Percentiles rank a stretch among this genome's conserved stretches.
Conservation (phyloP, 2,329 filamentous ascomycete genomes). For the Fusarium anthophilum region DNA sequence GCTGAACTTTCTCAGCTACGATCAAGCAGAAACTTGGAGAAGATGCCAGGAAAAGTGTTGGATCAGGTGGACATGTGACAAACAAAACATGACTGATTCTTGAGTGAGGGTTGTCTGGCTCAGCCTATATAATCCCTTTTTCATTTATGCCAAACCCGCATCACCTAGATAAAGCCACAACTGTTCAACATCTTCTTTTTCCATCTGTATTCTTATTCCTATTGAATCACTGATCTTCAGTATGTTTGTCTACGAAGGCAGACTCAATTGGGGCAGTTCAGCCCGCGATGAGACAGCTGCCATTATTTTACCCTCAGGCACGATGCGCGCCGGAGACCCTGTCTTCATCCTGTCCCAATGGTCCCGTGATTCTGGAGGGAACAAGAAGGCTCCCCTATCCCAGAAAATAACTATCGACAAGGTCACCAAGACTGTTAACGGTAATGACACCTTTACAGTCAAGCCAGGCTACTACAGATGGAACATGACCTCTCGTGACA, state of each 20-base stretch:
- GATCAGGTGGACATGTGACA: background rate
- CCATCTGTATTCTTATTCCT: no score
- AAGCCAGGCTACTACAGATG: slow-evolving; percentile 5
- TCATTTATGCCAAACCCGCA: no score
- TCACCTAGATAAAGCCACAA: background rate
- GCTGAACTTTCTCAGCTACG: background rate
- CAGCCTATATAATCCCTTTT: background rate
- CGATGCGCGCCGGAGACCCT: slow-evolving; percentile 20
- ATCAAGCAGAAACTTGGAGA: background rate
- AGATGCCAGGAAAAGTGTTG: fast-evolving
- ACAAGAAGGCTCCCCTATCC: slow-evolving; percentile 24
- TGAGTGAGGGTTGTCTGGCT: background rate
- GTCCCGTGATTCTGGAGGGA: background rate
- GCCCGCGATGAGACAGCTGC: slow-evolving; percentile 25
- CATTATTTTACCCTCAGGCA: slow-evolving; percentile 19
- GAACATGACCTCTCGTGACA: slow-evolving; percentile 7
- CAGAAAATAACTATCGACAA: slow-evolving; percentile 13
- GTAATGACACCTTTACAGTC: slow-evolving; percentile 14
- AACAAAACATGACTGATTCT: no score
- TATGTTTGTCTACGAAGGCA: slow-evolving; percentile 33
- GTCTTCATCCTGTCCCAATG: slow-evolving; percentile 31
- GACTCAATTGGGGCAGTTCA: slow-evolving; percentile 26
- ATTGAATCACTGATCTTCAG: fast-evolving
- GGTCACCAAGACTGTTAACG: background rate
- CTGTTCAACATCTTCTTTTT: background rate